Evolutionary conservation across 176 grass and related monocot species (phyloP).

Genomic region (Juncus inflexus): DNA sequence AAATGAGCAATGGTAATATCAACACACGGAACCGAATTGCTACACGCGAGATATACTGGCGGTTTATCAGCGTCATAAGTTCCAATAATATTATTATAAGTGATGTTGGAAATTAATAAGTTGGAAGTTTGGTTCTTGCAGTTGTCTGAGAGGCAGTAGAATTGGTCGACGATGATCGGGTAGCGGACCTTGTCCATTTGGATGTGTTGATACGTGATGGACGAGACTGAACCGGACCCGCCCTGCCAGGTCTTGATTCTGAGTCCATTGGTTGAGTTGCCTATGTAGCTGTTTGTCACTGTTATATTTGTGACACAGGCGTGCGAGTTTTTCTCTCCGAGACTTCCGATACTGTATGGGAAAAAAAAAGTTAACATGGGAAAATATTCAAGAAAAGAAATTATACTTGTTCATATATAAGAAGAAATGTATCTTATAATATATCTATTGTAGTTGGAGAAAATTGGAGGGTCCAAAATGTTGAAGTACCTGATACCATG

Average conservation of each 20-base stretch:
- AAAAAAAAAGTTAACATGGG: too few relatives aligned
- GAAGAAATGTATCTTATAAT: too few relatives aligned
- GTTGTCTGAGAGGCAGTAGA: constrained; percentile 29
- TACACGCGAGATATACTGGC: constrained; percentile 28
- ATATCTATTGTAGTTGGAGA: too few relatives aligned
- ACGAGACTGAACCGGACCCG: constrained; percentile 29
- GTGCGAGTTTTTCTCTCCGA: constrained; percentile 26
- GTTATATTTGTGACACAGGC: constrained; percentile 30
- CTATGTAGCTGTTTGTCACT: constrained; percentile 22
- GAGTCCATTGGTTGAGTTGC: constrained; percentile 28
- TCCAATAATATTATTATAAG: constrained; percentile 29
- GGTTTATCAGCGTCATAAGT: constrained; percentile 27
- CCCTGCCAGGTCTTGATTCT: constrained; percentile 44
- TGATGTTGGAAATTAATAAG: constrained; percentile 25
- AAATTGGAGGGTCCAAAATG: neutral
- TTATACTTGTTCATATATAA: too few relatives aligned
- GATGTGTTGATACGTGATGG: constrained; percentile 26
- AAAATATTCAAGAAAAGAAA: too few relatives aligned
- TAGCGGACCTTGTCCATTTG: constrained; percentile 33
- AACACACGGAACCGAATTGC: constrained; percentile 28
- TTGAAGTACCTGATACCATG: constrained; percentile 41
- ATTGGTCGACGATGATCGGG: constrained; percentile 44
- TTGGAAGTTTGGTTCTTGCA: constrained; percentile 12
- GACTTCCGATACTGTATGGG: constrained; percentile 30
- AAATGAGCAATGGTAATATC: constrained; percentile 30